Evolutionary conservation across 2,329 filamentous ascomycete genomes (phyloP), one percentile per base, ranked within the genome.

Genomic region (Acrocalymma vagum): DNA sequence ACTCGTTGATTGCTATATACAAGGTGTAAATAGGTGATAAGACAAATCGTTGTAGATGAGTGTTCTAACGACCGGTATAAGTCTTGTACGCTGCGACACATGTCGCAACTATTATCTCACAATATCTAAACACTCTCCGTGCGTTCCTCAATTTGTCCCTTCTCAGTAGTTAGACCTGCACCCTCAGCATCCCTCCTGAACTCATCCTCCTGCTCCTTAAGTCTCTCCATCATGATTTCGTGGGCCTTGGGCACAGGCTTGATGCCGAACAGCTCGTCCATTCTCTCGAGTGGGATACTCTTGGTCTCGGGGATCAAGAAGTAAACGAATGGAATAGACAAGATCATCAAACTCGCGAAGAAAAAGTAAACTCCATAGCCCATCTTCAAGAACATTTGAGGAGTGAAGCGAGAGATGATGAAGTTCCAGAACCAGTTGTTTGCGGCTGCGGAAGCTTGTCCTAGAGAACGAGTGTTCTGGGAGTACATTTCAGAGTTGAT

Each of bases 361-460:
- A 77, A 75, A 48, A 76, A 72, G 45, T 70, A 72, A 2, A 70
- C 66, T 8, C 72, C 73, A 47, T 70, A 74, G 5, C 67, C 67
- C 68, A 77, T 75, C 29, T 45, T 72, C 33, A 63, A 39, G 58
- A 73, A 76, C 82, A 87, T 87, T 51, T 85, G 80, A 17, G 79
- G 83, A 0, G 83, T 88, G 72, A 86, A 88, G 9, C 84, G 77
- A 0, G 78, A 78, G 51, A 88, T 80, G 60, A 88, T 76, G 63
- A 88, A 88, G 66, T 88, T 88, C 71, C 74, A 86, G 58, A 86
- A 78, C 86, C 86, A 90, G 67, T 90, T 88, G 69, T 81, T 86
- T 3, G 82, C 82, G 0, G 86, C 82, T 1, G 87, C 87, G 24
- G 79, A 86, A 8, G 87, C 86, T 61, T 90, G 87, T 1, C 86